Evolutionary conservation across 352 stramenopile species (phyloP), one percentile per base, ranked within the genome.

Genomic region (Globisporangium takayamanum): DNA sequence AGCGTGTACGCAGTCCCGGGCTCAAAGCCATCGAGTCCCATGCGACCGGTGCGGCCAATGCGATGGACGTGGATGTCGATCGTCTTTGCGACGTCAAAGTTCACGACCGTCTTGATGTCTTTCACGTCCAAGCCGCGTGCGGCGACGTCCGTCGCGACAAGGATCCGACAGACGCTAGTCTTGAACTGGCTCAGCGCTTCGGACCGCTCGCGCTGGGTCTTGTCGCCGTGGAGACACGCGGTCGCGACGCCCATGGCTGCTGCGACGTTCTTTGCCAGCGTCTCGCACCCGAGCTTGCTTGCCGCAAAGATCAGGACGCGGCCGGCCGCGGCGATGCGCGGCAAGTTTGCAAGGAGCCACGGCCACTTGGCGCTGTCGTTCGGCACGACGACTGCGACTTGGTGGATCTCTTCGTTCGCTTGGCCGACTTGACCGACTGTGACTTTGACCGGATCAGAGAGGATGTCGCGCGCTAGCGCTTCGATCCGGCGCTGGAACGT

Each of bases 51-150:
- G 20, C 89, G 80, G 3, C 89, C 89, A 26, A 96, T 94, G 1
- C 89, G 84, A 63, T 97, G 89, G 33, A 96, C 84, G 61, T 97
- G 89, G 1, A 83, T 95, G 53, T 97, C 89, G 46, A 97, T 97
- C 36, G 80, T 95, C 64, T 95, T 96, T 22, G 89, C 89, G n/a
- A 93, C 76, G 56, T 97, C 89, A 55, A 89, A 97, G 57, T 96
- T 95, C 50, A 97, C 74, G 1, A 97, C 89, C 5, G 77, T 96
- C 59, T 92, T 95, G 30, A 97, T 72, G 39, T 96, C 78, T 60
- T 96, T 96, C 28, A 97, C 84, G 50, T 97, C 88, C 11, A 97
- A 67, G 7, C 88, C 88, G 45, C 88, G 82, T 2, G 89, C 76
- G 6, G 89, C 89, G 3, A 97, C 88, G 50, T 97, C 89, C 0